Percentiles rank a stretch among this genome's conserved stretches.
Conservation (phyloP, 1,139 yeast genomes). For the Nematodospora anomalae region DNA sequence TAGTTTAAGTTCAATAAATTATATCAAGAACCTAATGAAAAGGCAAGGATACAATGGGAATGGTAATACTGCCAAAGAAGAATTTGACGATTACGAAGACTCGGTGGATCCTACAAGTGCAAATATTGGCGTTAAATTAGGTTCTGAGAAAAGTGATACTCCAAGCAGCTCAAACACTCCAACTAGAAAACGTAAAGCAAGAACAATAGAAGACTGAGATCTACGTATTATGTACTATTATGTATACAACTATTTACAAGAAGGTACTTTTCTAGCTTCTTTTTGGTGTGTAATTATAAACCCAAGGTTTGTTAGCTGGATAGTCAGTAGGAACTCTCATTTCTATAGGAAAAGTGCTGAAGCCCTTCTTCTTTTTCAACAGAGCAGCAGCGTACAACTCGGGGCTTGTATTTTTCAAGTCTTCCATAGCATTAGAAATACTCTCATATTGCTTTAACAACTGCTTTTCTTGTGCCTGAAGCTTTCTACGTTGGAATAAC, state of each 20-base stretch:
- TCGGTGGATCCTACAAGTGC: conserved; percentile 35
- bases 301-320: conserved; percentile 88
- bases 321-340: conserved; percentile 85
- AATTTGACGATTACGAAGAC: conserved; percentile 49
- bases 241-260: conserved; percentile 7
- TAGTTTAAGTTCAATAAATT: conserved; percentile 75
- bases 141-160: conserved; percentile 6
- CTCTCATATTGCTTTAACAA: conserved; percentile 64
- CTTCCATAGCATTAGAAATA: conserved; percentile 73
- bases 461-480: conserved; percentile 42
- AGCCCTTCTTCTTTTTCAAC: conserved; percentile 24
- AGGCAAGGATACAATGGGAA: conserved; percentile 24
- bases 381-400: conserved; percentile 55
- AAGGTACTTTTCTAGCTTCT: conserved; percentile 12
- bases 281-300: conserved; percentile 49
- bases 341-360: conserved; percentile 64
- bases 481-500: conserved; percentile 52
- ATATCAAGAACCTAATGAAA: conserved; percentile 59
- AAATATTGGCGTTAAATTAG: conserved; percentile 9
- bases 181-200: conserved; percentile 36
- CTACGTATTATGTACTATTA: not conserved
- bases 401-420: conserved; percentile 51
- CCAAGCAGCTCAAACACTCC: conserved; percentile 25
- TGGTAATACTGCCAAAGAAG: conserved; percentile 27
- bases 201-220: conserved; percentile 28